Evolutionary conservation across 805 yeast species (phyloP), one percentile per base, ranked within the genome.

Genomic region (Saccharomycopsis capsularis): DNA sequence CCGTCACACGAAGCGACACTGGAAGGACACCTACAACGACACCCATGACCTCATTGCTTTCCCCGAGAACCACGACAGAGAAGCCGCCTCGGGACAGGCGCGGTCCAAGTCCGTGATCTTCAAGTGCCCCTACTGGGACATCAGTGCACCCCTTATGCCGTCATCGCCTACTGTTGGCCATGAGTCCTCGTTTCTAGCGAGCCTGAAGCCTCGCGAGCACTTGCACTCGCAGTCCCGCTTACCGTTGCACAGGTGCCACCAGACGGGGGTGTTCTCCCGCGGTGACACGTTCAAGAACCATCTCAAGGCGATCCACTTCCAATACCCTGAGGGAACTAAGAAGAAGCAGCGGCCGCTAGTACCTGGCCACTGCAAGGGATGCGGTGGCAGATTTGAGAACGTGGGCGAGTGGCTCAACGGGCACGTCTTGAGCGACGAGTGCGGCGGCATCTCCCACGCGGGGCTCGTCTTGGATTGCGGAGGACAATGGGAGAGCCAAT

Each of bases 281-380:
- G 85, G 96, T 62, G 97, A 89, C 62, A 89, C 97, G 3, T 89
- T 78, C 68, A 89, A 89, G 61, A 89, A 89, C 66, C 97, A 89
- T 66, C 69, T 89, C 52, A 86, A 85, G 62, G 95, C 96, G 1
- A 73, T 90, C 53, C 97, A 89, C 62, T 89, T 89, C 63, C 82
- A 78, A 56, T 89, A 89, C 64, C 96, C 96, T 3, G 73, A 75
- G 32, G 95, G 95, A 4, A 88, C 95, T 2, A 79, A 81, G 60
- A 87, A 89, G 67, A 79, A 76, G 52, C 83, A 86, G 57, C 74
- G 97, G 54, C 64, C 66, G 16, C 73, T 75, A 42, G 85, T 81
- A 34, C 62, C 71, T n/a, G 97, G 97, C 6, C 68, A 69, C 49
- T 90, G 97, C 66, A 78, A 81, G 60, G 82, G 78, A 62, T 90